Evolutionary conservation across 306 rosid genomes (phyloP).

Genomic region (Styphnolobium japonicum): DNA sequence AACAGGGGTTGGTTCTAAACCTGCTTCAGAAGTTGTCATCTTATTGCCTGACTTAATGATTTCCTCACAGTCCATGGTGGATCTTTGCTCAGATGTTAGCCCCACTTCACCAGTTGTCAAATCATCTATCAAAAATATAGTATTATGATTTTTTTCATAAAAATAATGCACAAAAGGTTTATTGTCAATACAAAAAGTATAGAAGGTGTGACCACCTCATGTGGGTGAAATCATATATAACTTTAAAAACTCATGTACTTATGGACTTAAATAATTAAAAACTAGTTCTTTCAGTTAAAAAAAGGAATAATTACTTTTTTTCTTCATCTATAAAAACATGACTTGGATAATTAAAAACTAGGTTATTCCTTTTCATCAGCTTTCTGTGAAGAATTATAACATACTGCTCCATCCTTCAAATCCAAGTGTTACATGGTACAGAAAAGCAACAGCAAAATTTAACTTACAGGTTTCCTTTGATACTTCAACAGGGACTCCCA

Average conservation of each 20-base stretch:
- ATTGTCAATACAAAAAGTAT: background rate
- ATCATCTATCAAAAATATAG: slow-evolving; percentile 30
- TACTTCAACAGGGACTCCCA: slow-evolving; percentile 33
- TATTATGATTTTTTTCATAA: background rate
- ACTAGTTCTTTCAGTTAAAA: background rate
- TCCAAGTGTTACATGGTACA: background rate
- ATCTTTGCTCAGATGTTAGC: slow-evolving; percentile 28
- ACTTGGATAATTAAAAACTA: slow-evolving; percentile 9
- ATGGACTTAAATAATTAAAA: background rate
- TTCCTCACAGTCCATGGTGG: slow-evolving; percentile 35
- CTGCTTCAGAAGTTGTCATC: slow-evolving; percentile 52
- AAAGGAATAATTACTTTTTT: background rate
- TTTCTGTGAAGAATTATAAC: background rate
- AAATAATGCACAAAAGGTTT: slow-evolving; percentile 18
- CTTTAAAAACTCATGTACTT: background rate
- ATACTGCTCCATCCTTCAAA: background rate
- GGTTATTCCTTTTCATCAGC: slow-evolving; percentile 18
- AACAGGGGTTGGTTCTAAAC: slow-evolving; percentile 39
- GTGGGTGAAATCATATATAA: background rate
- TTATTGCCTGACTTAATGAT: slow-evolving; percentile 32
- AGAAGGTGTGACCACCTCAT: background rate
- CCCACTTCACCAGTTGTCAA: slow-evolving; percentile 33
- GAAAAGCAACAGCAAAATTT: slow-evolving; percentile 18
- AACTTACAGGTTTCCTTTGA: slow-evolving; percentile 64
- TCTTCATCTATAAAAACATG: background rate